Evolutionary conservation across 1,284 basidiomycete genomes (phyloP).

Genomic region (Heterobasidion parviporum): DNA sequence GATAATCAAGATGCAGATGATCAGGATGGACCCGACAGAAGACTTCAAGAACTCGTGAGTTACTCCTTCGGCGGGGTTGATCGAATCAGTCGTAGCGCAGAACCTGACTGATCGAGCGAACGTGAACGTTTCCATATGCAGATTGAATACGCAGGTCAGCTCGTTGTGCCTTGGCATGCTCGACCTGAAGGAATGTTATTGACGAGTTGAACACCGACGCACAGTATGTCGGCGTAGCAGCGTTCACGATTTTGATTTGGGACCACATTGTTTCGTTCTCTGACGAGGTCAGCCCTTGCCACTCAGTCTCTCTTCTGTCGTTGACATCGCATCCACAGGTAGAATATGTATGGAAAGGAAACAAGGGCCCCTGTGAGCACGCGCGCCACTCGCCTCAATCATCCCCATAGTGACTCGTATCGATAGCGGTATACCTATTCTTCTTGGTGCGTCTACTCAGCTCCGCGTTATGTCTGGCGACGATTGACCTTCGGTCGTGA

Average conservation of each 20-base stretch:
- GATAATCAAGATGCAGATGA: no score
- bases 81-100: no score
- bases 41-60: no score
- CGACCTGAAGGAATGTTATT: neutral
- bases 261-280: conserved; percentile 41
- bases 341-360: conserved; percentile 42
- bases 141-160: neutral
- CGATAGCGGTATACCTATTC: conserved; percentile 37
- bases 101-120: no score
- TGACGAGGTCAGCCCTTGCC: conserved; percentile 29
- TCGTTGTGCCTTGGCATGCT: neutral
- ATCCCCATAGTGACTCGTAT: neutral
- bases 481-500: neutral
- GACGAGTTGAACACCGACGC: no score
- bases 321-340: conserved; percentile 20
- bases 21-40: no score
- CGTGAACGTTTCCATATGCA: neutral
- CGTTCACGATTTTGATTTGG: conserved; percentile 37
- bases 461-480: neutral
- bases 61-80: no score
- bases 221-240: conserved; percentile 41
- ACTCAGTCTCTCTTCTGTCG: neutral
- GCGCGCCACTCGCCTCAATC: no score
- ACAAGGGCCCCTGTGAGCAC: conserved; percentile 31
- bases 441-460: conserved; percentile 27